Evolutionary conservation across 1,139 yeast genomes (phyloP), one percentile per base, ranked within the genome.

Genomic region (Lodderomyces orthopsilosis): DNA sequence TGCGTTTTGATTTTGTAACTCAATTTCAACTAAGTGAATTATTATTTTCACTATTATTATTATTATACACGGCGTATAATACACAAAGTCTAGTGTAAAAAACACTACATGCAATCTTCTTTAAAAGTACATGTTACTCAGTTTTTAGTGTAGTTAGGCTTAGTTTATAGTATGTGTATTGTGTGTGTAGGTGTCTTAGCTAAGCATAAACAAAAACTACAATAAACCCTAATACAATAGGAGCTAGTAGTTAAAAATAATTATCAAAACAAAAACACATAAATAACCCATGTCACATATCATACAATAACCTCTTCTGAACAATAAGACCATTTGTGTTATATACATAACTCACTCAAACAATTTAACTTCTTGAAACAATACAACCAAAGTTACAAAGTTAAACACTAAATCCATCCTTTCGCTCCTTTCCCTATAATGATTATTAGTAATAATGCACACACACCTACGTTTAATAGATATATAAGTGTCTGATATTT

Each of bases 231-330:
- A n/a, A 21, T 13, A 28, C 32, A 28, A 28, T 7, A 24, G 28
- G 9, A 10, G 9, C 4, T 10, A 27, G 4, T 27, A n/a, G 19
- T 30, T 30, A 30, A 30, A 30, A 30, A 30, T 30, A 30, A 30
- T 15, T 13, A 13, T 10, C 17, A 28, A 28, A 28, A 28, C 28
- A 24, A 24, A 30, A 3, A 30, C 19, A 30, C 34, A 30, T n/a
- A 30, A 30, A 7, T 30, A 30, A 15, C 34, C 19, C 34, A n/a
- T 30, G 34, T 15, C 34, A 30, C 34, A 30, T 30, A 27, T 13
- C 5, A n/a, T n/a, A n/a, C 32, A n/a, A 28, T 9, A 28, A 14
- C 7, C 32, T 6, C 10, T 14, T 14, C 6, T 21, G 23, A 21
- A 21, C 23, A 21, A 21, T 21, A 21, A 21, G 23, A 21, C 23